phyloP scores from a whole-genome alignment of 371 early-diverging fungal species.

The Syncephalastrum monosporum region DNA sequence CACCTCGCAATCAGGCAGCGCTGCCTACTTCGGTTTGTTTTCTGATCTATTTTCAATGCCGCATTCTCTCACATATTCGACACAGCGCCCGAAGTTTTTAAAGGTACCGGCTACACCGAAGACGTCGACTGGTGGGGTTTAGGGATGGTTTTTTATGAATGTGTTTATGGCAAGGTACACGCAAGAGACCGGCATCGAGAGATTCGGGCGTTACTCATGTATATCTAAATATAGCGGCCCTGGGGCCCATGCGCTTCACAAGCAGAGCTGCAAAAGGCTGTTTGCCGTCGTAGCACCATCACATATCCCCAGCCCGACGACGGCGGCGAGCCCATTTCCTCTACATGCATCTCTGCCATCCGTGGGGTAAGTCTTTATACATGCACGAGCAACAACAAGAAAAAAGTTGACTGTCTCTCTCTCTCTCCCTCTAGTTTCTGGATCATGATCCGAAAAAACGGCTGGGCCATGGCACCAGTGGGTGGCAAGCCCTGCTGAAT shows the following conservation, averaged over 20 bases:
- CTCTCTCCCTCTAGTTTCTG: slow-evolving; percentile 22
- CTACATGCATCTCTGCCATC: slow-evolving; percentile 51
- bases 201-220: background rate
- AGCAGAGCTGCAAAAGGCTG: slow-evolving; percentile 45
- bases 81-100: slow-evolving; percentile 76
- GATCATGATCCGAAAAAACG: slow-evolving; percentile 36
- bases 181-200: background rate
- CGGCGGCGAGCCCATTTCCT: slow-evolving; percentile 29
- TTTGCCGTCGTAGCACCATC: slow-evolving; percentile 30
- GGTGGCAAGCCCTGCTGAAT: slow-evolving; percentile 26
- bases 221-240: slow-evolving; percentile 1
- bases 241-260: slow-evolving; percentile 5
- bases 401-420: too few species aligned
- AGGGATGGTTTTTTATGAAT: slow-evolving; percentile 75
- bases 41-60: slow-evolving; percentile 53
- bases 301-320: slow-evolving; percentile 36
- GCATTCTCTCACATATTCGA: slow-evolving; percentile 10
- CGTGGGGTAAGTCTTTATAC: slow-evolving; percentile 36
- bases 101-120: slow-evolving; percentile 56
- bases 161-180: slow-evolving; percentile 48
- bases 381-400: too few species aligned
- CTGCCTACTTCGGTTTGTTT: slow-evolving; percentile 68
- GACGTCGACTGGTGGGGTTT: slow-evolving; percentile 88
- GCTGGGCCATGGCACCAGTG: slow-evolving; percentile 37
- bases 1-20: slow-evolving; percentile 67